Percentiles rank a stretch among this genome's conserved stretches.
Conservation (phyloP, 306 rosid species). For the Sicyos edulis region DNA sequence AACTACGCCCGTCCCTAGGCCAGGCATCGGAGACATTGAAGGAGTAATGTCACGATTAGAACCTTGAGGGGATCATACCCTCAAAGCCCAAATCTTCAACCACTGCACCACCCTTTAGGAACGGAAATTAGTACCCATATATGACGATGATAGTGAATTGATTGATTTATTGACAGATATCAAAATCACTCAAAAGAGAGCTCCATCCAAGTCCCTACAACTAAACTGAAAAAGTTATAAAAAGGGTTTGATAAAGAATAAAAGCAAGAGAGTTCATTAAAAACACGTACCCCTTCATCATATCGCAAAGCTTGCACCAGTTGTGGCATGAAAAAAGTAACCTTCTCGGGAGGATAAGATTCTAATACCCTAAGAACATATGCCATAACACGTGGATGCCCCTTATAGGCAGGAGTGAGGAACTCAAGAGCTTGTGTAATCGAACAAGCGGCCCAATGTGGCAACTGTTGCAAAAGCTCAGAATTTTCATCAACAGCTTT, state of each 20-base stretch:
- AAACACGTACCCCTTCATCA: slow-evolving; percentile 76
- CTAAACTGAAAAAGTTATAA: not conserved
- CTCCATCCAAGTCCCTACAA: not conserved
- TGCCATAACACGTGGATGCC: slow-evolving; percentile 98
- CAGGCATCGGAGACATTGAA: too few relatives aligned
- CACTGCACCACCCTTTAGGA: too few relatives aligned
- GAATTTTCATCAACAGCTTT: slow-evolving; percentile 92
- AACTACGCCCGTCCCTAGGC: too few relatives aligned
- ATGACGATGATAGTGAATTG: too few relatives aligned
- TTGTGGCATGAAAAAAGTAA: slow-evolving; percentile 97
- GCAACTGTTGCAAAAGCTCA: slow-evolving; percentile 82
- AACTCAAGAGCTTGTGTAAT: slow-evolving; percentile 95
- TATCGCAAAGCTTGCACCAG: slow-evolving; percentile 90
- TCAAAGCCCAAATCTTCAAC: too few relatives aligned
- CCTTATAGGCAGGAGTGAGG: slow-evolving; percentile 88
- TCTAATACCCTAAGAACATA: slow-evolving; percentile 92
- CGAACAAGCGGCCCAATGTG: slow-evolving; percentile 99
- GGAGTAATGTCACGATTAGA: too few relatives aligned
- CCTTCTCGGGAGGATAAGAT: slow-evolving; percentile 91
- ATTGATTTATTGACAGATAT: slow-evolving; percentile 3
- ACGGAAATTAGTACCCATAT: too few relatives aligned
- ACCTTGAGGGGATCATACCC: too few relatives aligned
- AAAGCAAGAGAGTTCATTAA: not conserved
- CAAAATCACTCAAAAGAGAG: not conserved
- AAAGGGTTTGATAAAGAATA: not conserved